phyloP scores from a whole-genome alignment of 108 stramenopile species.

The Nitzschia putrida region DNA sequence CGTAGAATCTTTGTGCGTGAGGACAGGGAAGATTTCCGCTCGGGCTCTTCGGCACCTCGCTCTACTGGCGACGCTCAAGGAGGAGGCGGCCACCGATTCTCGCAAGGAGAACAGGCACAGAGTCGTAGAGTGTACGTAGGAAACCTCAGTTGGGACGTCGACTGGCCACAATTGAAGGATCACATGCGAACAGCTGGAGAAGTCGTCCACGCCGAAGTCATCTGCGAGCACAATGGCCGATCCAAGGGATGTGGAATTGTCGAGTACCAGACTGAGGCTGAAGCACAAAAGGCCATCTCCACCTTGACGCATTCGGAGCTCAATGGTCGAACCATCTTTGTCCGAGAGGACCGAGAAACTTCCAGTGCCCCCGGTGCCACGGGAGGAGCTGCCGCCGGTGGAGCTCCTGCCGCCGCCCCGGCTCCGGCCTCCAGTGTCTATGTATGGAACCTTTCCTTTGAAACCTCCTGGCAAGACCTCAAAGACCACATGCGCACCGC shows the following conservation, averaged over 20 bases:
- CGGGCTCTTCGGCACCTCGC: background rate
- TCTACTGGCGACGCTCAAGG: background rate
- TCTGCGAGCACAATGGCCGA: constrained; percentile 79
- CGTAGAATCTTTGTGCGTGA: constrained; percentile 75
- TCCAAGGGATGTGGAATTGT: constrained; percentile 94
- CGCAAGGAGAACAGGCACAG: constrained; percentile 51
- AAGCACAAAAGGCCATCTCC: constrained; percentile 73
- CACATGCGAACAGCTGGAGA: constrained; percentile 87
- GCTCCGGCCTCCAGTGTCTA: constrained; percentile 11
- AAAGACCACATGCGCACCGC: constrained; percentile 93
- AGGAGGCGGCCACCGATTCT: constrained; percentile 30
- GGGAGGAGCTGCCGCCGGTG: background rate
- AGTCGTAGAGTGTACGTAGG: constrained; percentile 83
- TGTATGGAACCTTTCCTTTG: constrained; percentile 85
- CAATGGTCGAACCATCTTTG: constrained; percentile 79
- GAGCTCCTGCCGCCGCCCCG: background rate
- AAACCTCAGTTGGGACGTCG: constrained; percentile 82
- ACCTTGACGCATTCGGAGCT: constrained; percentile 80
- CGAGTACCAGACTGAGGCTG: constrained; percentile 80
- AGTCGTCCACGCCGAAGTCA: constrained; percentile 84
- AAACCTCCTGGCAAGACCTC: constrained; percentile 88
- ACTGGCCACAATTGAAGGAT: constrained; percentile 89
- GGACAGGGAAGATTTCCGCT: constrained; percentile 55
- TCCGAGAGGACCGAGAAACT: constrained; percentile 79
- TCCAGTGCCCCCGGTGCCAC: constrained; percentile 18